Percentiles rank a stretch among this genome's conserved stretches.
Evolutionary conservation across 1,284 basidiomycete genomes (phyloP).

Genomic region (Ganoderma meredithae): DNA sequence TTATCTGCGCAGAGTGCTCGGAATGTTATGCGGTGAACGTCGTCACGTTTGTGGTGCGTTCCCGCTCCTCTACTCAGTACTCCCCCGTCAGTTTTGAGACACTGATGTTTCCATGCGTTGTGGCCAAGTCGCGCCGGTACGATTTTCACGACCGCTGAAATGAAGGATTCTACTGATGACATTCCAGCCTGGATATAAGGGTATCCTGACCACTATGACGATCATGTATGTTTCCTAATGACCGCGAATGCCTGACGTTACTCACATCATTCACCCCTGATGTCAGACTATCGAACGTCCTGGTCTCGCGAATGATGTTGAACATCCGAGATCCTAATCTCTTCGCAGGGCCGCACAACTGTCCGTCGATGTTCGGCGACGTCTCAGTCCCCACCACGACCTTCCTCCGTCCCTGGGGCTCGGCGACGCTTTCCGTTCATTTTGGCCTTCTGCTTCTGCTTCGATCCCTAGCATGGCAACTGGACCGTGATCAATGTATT

Average conservation of each 20-base stretch:
- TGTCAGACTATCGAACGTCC: background rate
- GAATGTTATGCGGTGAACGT: background rate
- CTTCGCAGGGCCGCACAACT: background rate
- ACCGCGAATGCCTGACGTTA: background rate
- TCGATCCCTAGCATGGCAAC: too few relatives aligned
- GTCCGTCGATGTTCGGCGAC: background rate
- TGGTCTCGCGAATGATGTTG: background rate
- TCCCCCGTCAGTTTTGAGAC: background rate
- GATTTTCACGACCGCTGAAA: background rate
- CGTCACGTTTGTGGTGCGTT: background rate
- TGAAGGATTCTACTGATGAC: background rate
- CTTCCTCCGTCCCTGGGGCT: background rate
- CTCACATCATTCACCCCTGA: background rate
- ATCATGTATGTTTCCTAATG: background rate
- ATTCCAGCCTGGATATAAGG: background rate
- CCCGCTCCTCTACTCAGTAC: background rate
- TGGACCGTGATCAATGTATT: background rate
- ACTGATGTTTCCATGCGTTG: background rate
- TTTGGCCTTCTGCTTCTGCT: background rate
- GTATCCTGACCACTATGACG: background rate
- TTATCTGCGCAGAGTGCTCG: too few relatives aligned
- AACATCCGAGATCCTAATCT: background rate
- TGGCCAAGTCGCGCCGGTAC: background rate
- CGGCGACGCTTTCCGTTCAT: background rate
- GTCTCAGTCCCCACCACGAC: background rate